A percentile compares a stretch with the other conserved stretches of the same genome.
Conservation (phyloP, 805 yeast species). For the Candida suzukii region DNA sequence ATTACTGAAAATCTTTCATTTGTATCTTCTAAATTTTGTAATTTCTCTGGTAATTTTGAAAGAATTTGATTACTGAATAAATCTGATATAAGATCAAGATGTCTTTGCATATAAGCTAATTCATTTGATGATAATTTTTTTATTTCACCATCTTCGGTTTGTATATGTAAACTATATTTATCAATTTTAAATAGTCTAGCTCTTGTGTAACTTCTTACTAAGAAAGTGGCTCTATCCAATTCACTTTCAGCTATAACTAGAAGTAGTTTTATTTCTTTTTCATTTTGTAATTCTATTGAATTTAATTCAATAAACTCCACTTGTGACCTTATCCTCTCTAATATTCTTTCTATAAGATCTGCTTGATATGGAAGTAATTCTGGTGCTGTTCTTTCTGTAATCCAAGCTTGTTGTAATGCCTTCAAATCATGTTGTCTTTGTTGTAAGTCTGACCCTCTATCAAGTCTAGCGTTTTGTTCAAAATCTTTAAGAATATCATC, state of each 20-base stretch:
- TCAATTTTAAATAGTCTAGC: slow-evolving; percentile 74
- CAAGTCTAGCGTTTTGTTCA: slow-evolving; percentile 30
- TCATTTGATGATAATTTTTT: slow-evolving; percentile 53
- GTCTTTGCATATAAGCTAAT: slow-evolving; percentile 57
- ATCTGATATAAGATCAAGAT: slow-evolving; percentile 54
- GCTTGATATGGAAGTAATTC: slow-evolving; percentile 75
- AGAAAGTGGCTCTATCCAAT: slow-evolving; percentile 75
- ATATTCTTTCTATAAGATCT: slow-evolving; percentile 47
- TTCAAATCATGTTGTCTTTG: slow-evolving; percentile 30
- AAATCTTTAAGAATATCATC: slow-evolving; percentile 68
- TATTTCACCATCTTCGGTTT: slow-evolving; percentile 31
- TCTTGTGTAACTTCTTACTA: slow-evolving; percentile 76
- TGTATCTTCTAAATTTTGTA: slow-evolving; percentile 72
- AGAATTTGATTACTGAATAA: slow-evolving; percentile 66
- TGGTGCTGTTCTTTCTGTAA: slow-evolving; percentile 80
- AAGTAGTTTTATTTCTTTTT: slow-evolving; percentile 65
- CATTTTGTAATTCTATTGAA: slow-evolving; percentile 68
- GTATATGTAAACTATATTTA: slow-evolving; percentile 53
- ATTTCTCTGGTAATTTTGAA: slow-evolving; percentile 54
- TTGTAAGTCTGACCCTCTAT: slow-evolving; percentile 15
- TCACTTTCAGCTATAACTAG: slow-evolving; percentile 87
- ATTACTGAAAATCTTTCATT: slow-evolving; percentile 69
- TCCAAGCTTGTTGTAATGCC: slow-evolving; percentile 59
- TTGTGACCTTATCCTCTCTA: slow-evolving; percentile 57
- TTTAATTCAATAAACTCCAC: slow-evolving; percentile 72